Evolutionary conservation across 805 yeast genomes (phyloP), one percentile per base, ranked within the genome.

Genomic region (Lipomyces anomalus): DNA sequence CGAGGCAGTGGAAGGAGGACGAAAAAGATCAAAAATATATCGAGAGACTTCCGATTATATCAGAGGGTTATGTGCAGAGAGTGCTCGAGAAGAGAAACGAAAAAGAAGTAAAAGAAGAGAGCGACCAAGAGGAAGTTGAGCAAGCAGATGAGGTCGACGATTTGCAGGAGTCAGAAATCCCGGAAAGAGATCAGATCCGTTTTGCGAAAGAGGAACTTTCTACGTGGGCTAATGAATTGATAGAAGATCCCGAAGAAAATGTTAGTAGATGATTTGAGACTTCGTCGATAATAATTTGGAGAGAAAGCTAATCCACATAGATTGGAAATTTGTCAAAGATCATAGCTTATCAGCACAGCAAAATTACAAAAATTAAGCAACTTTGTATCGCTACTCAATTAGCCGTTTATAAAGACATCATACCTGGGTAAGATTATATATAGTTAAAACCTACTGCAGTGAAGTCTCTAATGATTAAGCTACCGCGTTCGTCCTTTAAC

Each of bases 191-290:
- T 61, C 71, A 70, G 44, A 68, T 85, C 22, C 56, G 72, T 4
- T 73, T 76, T 46, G 69, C 84, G 35, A 84, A 88, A 58, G 97
- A 88, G 65, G 85, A 84, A 44, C 76, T 92, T 35, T 95, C 97
- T 0, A 79, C 75, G 17, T 64, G 82, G 40, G 96, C 95, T 1
- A 84, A 85, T 33, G 74, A 75, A 35, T 66, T 90, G 29, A 79
- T 79, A 57, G 95, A 88, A 61, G 85, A 86, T 47, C 96, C 97
- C 4, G 97, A 92, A 63, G 95, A 86, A 58, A 76, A 89, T 58
- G 71, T 82, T 5, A 61, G 75, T 11, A 69, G 78, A 23, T 68
- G 9, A 4, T 22, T 5, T 20, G 22, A 9, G 23, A 22, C 39
- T 16, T n/a, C 24, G 22, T 16, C 30, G n/a, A 39, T 24, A 37